Percentiles rank a stretch among this genome's conserved stretches.
Evolutionary conservation across 192 early-diverging fungal genomes (phyloP).

Genomic region (Coemansia sp.): DNA sequence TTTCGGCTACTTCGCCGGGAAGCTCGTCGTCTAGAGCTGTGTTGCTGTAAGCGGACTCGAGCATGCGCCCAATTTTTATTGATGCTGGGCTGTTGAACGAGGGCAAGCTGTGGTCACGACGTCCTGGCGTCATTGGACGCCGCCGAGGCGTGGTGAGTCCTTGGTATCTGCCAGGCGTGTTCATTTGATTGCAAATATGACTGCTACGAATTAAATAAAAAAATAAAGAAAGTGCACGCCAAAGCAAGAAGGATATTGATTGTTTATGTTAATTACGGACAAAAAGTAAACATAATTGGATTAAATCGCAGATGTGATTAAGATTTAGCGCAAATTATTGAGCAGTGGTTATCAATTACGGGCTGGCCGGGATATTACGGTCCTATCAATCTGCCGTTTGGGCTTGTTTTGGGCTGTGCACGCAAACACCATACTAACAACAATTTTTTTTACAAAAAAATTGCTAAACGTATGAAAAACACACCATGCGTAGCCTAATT

Average conservation of each 20-base stretch:
- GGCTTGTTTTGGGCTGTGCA: no score
- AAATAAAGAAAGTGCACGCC: neutral
- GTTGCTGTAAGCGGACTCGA: constrained; percentile 29
- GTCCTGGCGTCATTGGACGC: constrained; percentile 47
- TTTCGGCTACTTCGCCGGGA: constrained; percentile 26
- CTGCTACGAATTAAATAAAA: neutral
- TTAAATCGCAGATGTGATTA: no score
- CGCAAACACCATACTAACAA: no score
- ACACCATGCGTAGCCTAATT: neutral
- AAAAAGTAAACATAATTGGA: neutral
- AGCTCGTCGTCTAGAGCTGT: constrained; percentile 24
- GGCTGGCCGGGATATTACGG: no score
- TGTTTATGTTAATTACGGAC: neutral
- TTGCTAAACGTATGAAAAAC: no score
- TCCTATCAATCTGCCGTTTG: no score
- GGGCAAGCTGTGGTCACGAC: constrained; percentile 45
- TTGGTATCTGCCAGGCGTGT: constrained; percentile 21
- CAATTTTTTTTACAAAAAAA: no score
- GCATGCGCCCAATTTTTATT: constrained; percentile 29
- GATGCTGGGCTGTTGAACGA: constrained; percentile 50
- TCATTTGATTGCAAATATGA: constrained; percentile 19
- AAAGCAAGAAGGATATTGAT: neutral
- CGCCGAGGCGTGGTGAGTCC: constrained; percentile 45
- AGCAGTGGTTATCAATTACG: no score
- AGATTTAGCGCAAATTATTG: no score